phyloP scores from a whole-genome alignment of 129 eudicot genomes.

The Centaurea solstitialis region DNA sequence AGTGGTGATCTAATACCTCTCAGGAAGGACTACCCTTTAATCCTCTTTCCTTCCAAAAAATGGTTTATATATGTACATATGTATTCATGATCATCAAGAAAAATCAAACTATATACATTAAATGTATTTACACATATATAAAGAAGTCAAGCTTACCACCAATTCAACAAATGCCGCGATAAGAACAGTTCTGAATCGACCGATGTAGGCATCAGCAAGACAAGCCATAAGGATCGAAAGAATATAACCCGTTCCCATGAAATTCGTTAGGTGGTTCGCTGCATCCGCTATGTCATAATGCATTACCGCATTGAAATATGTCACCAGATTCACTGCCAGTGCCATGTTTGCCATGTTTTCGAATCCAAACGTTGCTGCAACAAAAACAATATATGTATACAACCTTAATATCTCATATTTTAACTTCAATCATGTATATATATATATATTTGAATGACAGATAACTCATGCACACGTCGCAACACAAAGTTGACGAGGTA shows the following conservation, averaged over 20 bases:
- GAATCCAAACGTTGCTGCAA: constrained; percentile 47
- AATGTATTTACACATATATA: background rate
- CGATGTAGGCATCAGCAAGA: constrained; percentile 68
- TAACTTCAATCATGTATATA: background rate
- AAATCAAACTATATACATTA: background rate
- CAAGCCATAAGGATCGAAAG: constrained; percentile 55
- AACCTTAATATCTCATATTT: background rate
- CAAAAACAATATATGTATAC: background rate
- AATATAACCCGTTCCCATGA: constrained; percentile 57
- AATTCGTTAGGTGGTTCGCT: constrained; percentile 73
- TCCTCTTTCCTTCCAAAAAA: background rate
- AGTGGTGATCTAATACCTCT: background rate
- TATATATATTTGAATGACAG: no score
- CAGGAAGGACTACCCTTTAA: no score
- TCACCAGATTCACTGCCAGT: constrained; percentile 52
- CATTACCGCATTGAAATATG: constrained; percentile 62
- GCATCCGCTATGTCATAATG: constrained; percentile 65
- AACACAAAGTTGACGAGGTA: no score
- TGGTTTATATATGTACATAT: background rate
- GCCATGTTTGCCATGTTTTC: constrained; percentile 67
- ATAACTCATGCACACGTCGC: no score
- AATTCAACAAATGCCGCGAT: constrained; percentile 49
- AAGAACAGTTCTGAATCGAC: constrained; percentile 55
- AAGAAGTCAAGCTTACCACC: constrained; percentile 33
- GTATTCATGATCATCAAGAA: background rate